Base-by-base conservation (phyloP, 441 rosid species). In the Corymbia calophylla region DNA sequence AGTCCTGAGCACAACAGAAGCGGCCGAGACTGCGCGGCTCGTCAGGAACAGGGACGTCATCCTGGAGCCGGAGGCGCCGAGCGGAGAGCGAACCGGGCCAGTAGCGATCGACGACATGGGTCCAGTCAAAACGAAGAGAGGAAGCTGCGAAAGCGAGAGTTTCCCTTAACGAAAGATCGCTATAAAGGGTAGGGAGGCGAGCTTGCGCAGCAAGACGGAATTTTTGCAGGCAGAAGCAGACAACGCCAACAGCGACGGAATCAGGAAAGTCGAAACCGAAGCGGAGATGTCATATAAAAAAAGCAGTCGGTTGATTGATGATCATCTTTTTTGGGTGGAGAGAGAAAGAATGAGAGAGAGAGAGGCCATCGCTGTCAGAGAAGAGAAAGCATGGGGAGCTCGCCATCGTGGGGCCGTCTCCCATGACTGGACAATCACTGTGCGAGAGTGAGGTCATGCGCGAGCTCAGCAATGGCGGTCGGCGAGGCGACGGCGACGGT, bases 21-120 rank as follows among this genome's bases (percentile, higher is more conserved):
- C 87, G 9, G 92, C 90, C 51, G 89, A 87, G 86, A 86, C 56
- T 9, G 84, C 91, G 85, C 16, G 64, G 55, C 88, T 53, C 4
- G 94, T 89, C 19, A 92, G 89, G 91, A 88, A 89, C 4, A 92
- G 91, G n/a, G 94, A 87, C 91, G 95, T 90, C n/a, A 92, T 48
- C 81, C 90, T 85, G 73, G 92, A 88, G 87, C 91, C 87, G 55
- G 92, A 88, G 88, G 92, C 85, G 35, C 85, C 88, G 87, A 89
- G 25, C 7, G 91, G 86, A 81, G 90, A 85, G 27, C 51, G 88
- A 27, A 90, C 73, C 18, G 93, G 73, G 80, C 44, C 54, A 16
- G 90, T 31, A 1, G 80, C 12, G 32, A 93, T 89, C 44, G 93
- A 90, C 86, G 93, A 93, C 95, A 93, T 93, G n/a, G 64, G 39